phyloP scores from a whole-genome alignment of 169 alveolate genomes.

The Plasmodium sp. region DNA sequence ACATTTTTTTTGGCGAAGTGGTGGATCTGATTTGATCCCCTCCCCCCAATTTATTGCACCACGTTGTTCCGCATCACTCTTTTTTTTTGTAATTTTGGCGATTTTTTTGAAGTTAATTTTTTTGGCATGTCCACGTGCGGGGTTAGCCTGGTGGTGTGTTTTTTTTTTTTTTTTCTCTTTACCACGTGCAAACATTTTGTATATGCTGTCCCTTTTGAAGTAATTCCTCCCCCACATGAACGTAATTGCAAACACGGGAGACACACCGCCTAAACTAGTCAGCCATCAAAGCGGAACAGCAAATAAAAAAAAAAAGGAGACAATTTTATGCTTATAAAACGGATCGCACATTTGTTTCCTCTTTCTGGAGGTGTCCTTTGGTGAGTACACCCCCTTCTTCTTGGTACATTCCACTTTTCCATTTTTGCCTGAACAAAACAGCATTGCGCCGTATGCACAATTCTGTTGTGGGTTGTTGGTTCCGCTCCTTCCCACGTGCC shows the following conservation, averaged over 20 bases:
- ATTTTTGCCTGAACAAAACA: not conserved
- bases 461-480: not conserved
- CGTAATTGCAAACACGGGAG: not conserved
- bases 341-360: not conserved
- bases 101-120: not conserved
- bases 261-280: not conserved
- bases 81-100: not conserved
- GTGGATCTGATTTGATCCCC: not conserved
- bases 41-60: not conserved
- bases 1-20: not conserved
- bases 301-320: not conserved
- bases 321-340: not conserved
- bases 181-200: not conserved
- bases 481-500: not conserved
- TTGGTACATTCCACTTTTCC: not conserved
- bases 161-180: not conserved
- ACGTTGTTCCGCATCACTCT: not conserved
- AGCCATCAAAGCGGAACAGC: not conserved
- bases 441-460: not conserved
- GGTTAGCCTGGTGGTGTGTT: not conserved
- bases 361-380: not conserved
- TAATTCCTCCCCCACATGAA: not conserved
- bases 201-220: not conserved
- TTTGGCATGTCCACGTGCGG: not conserved
- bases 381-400: not conserved